phyloP scores from a whole-genome alignment of 116 monocot species.

The Cymodocea nodosa region DNA sequence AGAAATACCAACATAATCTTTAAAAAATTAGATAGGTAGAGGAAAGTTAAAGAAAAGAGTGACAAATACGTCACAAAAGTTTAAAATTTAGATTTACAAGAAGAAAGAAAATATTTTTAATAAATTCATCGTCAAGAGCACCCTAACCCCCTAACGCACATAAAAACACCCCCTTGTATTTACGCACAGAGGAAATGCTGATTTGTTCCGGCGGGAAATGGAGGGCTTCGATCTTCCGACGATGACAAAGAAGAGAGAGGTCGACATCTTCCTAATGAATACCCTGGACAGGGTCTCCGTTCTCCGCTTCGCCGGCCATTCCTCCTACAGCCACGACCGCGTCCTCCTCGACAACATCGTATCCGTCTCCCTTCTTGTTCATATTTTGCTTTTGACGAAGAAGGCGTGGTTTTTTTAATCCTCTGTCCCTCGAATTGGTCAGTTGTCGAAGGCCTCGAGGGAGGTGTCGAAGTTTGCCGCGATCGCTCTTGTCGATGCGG shows the following conservation, averaged over 20 bases:
- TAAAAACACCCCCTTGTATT: too few relatives aligned
- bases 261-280: conserved; percentile 60
- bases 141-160: too few relatives aligned
- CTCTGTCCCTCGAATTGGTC: background rate
- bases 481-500: conserved; percentile 62
- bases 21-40: too few relatives aligned
- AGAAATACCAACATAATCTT: too few relatives aligned
- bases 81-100: too few relatives aligned
- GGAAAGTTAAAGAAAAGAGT: too few relatives aligned
- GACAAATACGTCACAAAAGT: too few relatives aligned
- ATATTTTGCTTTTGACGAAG: background rate
- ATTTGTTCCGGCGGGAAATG: conserved; percentile 1
- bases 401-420: background rate
- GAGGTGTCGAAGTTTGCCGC: conserved; percentile 64
- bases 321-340: conserved; percentile 33
- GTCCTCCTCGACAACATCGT: conserved; percentile 87
- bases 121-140: too few relatives aligned
- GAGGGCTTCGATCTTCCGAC: conserved; percentile 29
- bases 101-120: too few relatives aligned
- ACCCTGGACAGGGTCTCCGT: conserved; percentile 88
- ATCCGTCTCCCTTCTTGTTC: background rate
- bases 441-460: conserved; percentile 33
- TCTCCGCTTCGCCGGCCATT: conserved; percentile 58
- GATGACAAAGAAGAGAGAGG: conserved; percentile 50
- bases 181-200: too few relatives aligned